A percentile compares a stretch with the other conserved stretches of the same genome.
Evolutionary conservation across 2,329 filamentous ascomycete genomes (phyloP).

Genomic region (Westerdykella aurantiaca): DNA sequence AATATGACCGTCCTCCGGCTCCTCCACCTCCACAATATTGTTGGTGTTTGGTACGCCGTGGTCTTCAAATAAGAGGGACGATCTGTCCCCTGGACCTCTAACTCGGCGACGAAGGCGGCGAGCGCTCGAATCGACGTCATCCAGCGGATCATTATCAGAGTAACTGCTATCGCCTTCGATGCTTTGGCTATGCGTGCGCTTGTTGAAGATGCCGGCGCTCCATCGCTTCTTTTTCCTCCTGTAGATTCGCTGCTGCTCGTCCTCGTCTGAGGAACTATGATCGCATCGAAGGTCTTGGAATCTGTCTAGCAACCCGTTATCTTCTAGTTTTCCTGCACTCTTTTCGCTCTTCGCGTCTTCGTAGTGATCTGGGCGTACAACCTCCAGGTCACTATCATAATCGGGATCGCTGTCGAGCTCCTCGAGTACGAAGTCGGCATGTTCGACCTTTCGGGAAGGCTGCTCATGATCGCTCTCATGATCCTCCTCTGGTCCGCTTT

Average conservation of each 20-base stretch:
- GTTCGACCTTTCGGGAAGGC: slow-evolving; percentile 21
- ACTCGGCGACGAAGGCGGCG: slow-evolving; percentile 42
- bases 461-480: slow-evolving; percentile 25
- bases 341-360: slow-evolving; percentile 40
- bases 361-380: slow-evolving; percentile 41
- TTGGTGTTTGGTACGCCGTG: slow-evolving; percentile 33
- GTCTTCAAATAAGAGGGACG: slow-evolving; percentile 37
- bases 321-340: slow-evolving; percentile 24
- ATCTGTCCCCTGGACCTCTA: slow-evolving; percentile 34
- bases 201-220: slow-evolving; percentile 38
- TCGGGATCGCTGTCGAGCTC: slow-evolving; percentile 38
- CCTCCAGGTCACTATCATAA: slow-evolving; percentile 39
- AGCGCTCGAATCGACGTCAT: slow-evolving; percentile 35
- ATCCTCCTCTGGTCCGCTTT: slow-evolving; percentile 12
- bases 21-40: slow-evolving; percentile 35
- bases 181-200: slow-evolving; percentile 44
- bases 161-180: slow-evolving; percentile 41
- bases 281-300: slow-evolving; percentile 34
- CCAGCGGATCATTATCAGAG: slow-evolving; percentile 38
- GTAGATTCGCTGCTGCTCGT: slow-evolving; percentile 24
- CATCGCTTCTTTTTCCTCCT: slow-evolving; percentile 38
- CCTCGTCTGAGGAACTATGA: slow-evolving; percentile 30
- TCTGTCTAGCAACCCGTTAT: slow-evolving; percentile 24
- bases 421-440: slow-evolving; percentile 39
- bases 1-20: slow-evolving; percentile 26